phyloP scores from a whole-genome alignment of 345 rosid genomes.

The Melastoma malabathricum region DNA sequence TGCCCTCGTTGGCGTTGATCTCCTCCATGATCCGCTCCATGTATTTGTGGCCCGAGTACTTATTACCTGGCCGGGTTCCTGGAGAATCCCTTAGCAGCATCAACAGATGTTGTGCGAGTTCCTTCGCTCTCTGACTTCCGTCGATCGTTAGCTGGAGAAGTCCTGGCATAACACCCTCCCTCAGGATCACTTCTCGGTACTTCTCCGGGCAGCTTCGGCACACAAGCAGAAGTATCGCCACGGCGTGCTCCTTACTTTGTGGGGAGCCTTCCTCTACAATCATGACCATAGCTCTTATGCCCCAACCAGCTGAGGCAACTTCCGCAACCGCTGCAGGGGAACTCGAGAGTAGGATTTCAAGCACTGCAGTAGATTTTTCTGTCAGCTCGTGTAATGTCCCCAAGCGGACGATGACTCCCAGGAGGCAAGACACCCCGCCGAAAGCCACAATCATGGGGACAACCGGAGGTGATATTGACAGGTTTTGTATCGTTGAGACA shows the following conservation, averaged over 20 bases:
- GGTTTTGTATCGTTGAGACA: no score
- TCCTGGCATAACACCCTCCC: constrained; percentile 74
- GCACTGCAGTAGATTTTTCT: constrained; percentile 15
- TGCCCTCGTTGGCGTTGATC: constrained; percentile 53
- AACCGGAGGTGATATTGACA: no score
- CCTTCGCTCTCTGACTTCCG: constrained; percentile 55
- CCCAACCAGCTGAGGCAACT: constrained; percentile 21
- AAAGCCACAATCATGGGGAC: no score
- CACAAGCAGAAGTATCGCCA: constrained; percentile 40
- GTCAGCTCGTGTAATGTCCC: no score
- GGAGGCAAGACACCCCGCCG: no score
- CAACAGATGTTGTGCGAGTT: constrained; percentile 47
- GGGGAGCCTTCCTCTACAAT: constrained; percentile 60
- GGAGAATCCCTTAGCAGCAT: constrained; percentile 50
- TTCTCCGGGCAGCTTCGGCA: constrained; percentile 55
- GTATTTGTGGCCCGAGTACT: constrained; percentile 26
- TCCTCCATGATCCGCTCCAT: constrained; percentile 54
- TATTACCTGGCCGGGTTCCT: background rate
- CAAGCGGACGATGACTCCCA: no score
- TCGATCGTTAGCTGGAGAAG: constrained; percentile 66
- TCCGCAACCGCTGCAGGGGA: constrained; percentile 29
- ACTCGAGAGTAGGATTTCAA: constrained; percentile 24
- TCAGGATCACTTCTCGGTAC: constrained; percentile 50
- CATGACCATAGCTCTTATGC: constrained; percentile 53
- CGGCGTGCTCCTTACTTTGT: constrained; percentile 61